Evolutionary conservation across 2,329 filamentous ascomycete species (phyloP).

Genomic region (Nemania sp.): DNA sequence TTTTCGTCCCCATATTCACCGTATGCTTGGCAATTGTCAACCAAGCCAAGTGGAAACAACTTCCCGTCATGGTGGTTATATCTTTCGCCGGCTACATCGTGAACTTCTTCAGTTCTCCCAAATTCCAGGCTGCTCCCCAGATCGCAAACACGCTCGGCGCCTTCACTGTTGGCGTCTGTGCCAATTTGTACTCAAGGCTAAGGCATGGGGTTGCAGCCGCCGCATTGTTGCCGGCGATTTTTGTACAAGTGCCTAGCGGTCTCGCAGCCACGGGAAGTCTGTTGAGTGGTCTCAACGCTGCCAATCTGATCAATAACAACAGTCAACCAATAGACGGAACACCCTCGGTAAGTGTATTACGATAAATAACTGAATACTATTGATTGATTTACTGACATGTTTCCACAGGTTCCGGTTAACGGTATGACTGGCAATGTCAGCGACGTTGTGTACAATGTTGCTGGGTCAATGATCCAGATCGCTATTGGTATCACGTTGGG

Average conservation of each 20-base stretch:
- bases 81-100: constrained; percentile 74
- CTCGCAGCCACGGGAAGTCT: constrained; percentile 52
- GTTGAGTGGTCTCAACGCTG: constrained; percentile 49
- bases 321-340: constrained; percentile 42
- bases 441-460: constrained; percentile 49
- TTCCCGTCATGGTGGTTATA: constrained; percentile 76
- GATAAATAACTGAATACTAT: not conserved
- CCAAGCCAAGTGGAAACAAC: constrained; percentile 80
- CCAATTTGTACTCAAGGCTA: constrained; percentile 73
- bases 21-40: constrained; percentile 76
- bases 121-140: constrained; percentile 71
- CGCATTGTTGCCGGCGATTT: constrained; percentile 52
- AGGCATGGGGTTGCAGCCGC: constrained; percentile 55
- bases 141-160: constrained; percentile 78
- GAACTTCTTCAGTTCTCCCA: constrained; percentile 70
- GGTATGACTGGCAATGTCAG: constrained; percentile 40
- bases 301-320: constrained; percentile 49
- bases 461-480: constrained; percentile 56
- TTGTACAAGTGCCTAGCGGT: constrained; percentile 53
- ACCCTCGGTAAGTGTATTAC: constrained; percentile 28
- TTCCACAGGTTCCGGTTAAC: constrained; percentile 29
- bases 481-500: constrained; percentile 56
- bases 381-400: not conserved
- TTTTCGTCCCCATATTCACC: constrained; percentile 75
- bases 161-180: constrained; percentile 73